phyloP scores from a whole-genome alignment of 2,329 filamentous ascomycete species.

The Anthostomella pinea region DNA sequence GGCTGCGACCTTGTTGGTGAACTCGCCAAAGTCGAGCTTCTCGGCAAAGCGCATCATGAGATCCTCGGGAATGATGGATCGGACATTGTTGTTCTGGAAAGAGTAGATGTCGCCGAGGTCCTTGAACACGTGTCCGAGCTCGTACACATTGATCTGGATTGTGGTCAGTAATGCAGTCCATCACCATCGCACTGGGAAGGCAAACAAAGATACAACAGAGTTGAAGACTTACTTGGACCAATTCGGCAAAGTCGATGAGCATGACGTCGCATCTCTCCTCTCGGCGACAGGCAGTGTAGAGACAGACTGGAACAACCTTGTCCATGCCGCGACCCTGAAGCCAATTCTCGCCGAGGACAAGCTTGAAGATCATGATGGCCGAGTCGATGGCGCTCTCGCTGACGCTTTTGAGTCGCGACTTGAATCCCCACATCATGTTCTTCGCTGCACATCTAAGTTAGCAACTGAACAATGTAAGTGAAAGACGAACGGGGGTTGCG shows the following conservation, averaged over 20 bases:
- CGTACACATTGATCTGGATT: slow-evolving; percentile 77
- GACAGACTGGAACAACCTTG: slow-evolving; percentile 83
- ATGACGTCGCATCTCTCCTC: slow-evolving; percentile 79
- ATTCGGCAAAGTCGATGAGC: slow-evolving; percentile 93
- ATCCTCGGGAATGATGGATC: slow-evolving; percentile 79
- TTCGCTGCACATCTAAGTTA: slow-evolving; percentile 36
- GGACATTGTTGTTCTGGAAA: slow-evolving; percentile 56
- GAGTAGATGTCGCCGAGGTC: slow-evolving; percentile 70
- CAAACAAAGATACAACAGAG: no score
- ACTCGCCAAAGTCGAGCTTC: slow-evolving; percentile 84
- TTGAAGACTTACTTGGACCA: slow-evolving; percentile 50
- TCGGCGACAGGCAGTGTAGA: slow-evolving; percentile 84
- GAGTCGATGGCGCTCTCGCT: slow-evolving; percentile 62
- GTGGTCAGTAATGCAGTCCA: slow-evolving; percentile 1
- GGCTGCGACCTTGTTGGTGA: slow-evolving; percentile 79
- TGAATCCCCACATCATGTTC: slow-evolving; percentile 61
- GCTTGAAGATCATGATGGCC: slow-evolving; percentile 71
- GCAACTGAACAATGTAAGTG: not conserved
- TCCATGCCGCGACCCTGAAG: slow-evolving; percentile 82
- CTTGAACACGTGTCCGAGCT: slow-evolving; percentile 87
- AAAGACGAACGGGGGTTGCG: slow-evolving; percentile 4
- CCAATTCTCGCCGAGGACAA: slow-evolving; percentile 72
- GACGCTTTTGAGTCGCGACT: slow-evolving; percentile 53
- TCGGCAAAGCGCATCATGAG: slow-evolving; percentile 88
- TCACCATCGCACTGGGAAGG: not conserved